phyloP scores from a whole-genome alignment of 768 basidiomycete species.

The Suillus paluster region DNA sequence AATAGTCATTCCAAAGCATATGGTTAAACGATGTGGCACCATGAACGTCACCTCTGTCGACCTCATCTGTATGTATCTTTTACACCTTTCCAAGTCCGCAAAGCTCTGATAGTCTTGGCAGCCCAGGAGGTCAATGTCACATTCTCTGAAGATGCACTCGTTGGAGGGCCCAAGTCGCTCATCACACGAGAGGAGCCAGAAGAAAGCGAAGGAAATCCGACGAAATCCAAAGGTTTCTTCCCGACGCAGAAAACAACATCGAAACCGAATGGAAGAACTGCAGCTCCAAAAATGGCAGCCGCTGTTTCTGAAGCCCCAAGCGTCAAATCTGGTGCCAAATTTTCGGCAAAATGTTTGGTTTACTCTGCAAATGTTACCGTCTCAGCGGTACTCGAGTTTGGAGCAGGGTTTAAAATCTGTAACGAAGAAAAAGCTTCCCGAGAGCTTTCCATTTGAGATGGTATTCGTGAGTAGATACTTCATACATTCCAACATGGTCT shows the following conservation, averaged over 20 bases:
- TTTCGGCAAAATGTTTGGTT: neutral
- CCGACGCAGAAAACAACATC: neutral
- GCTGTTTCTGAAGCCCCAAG: neutral
- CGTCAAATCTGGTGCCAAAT: neutral
- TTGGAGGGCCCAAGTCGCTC: neutral
- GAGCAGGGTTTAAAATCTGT: slow-evolving; percentile 74
- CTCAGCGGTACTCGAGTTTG: slow-evolving; percentile 54
- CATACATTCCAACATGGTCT: slow-evolving; percentile 1
- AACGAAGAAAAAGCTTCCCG: slow-evolving; percentile 90
- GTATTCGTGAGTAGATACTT: slow-evolving; percentile 64
- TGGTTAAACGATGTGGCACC: neutral
- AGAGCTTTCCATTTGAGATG: slow-evolving; percentile 69
- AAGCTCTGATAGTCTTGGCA: neutral
- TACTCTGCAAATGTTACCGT: slow-evolving; percentile 49
- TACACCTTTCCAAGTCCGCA: neutral
- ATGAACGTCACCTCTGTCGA: slow-evolving; percentile 5
- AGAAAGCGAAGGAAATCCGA: slow-evolving; percentile 4
- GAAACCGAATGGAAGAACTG: neutral
- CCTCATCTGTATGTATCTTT: neutral
- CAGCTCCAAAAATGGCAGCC: neutral
- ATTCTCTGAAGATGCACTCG: neutral
- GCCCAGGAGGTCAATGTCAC: neutral
- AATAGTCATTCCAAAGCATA: neutral
- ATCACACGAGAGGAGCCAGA: neutral
- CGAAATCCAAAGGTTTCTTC: neutral